Conservation (phyloP, 176 grass and related monocot genomes). For the Ananas comosus region DNA sequence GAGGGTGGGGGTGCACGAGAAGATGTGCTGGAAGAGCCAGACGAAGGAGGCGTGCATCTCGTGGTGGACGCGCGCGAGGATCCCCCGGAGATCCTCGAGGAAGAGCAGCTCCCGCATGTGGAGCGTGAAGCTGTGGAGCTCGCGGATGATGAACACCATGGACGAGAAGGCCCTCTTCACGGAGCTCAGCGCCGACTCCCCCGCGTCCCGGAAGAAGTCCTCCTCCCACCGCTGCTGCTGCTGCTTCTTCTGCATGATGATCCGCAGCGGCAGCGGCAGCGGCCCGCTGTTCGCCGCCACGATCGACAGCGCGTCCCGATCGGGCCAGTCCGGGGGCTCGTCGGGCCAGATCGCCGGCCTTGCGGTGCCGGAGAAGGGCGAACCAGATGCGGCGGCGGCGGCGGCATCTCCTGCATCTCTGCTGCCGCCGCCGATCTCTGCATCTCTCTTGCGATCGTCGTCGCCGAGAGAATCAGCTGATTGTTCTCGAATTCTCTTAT, state of each 20-base stretch:
- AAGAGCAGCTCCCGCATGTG: slow-evolving; percentile 57
- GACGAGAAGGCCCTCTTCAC: slow-evolving; percentile 86
- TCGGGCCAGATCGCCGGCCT: background rate
- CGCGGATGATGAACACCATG: slow-evolving; percentile 95
- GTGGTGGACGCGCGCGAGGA: slow-evolving; percentile 47
- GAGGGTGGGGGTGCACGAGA: slow-evolving; percentile 69
- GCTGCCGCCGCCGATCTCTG: background rate
- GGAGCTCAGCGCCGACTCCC: slow-evolving; percentile 41
- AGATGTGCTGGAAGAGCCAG: slow-evolving; percentile 98
- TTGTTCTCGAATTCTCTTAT: slow-evolving; percentile 64
- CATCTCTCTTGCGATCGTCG: background rate
- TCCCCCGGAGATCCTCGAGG: slow-evolving; percentile 60
- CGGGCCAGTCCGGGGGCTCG: background rate
- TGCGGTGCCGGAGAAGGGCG: background rate
- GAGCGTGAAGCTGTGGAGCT: slow-evolving; percentile 80
- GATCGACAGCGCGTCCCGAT: slow-evolving; percentile 24
- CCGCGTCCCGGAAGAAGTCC: slow-evolving; percentile 29
- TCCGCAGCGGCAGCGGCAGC: slow-evolving; percentile 65
- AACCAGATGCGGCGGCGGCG: background rate
- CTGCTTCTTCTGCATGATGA: slow-evolving; percentile 72
- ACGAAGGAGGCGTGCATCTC: slow-evolving; percentile 95
- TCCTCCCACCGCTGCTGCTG: slow-evolving; percentile 34
- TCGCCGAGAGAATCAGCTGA: slow-evolving; percentile 2
- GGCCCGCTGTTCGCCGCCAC: slow-evolving; percentile 52
- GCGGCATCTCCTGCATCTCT: background rate